Conservation (phyloP, 306 rosid species). For the Malus fusca region DNA sequence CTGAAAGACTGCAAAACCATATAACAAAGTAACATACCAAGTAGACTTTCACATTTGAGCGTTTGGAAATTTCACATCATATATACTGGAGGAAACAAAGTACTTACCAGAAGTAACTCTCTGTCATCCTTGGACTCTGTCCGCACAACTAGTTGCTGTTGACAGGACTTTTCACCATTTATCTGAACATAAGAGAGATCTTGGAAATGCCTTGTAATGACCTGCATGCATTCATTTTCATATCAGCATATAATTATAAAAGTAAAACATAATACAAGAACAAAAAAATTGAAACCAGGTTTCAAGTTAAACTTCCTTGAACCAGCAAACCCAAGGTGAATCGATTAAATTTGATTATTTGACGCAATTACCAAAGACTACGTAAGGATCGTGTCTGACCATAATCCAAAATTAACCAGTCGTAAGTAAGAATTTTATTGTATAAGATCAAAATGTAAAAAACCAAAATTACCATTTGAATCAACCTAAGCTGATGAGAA, state of each 20-base stretch:
- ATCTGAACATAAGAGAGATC: constrained; percentile 56
- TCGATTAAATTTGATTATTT: neutral
- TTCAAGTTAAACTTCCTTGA: neutral
- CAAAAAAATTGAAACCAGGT: neutral
- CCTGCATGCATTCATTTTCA: constrained; percentile 47
- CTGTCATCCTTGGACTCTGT: constrained; percentile 64
- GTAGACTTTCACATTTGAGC: neutral
- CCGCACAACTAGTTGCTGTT: constrained; percentile 52
- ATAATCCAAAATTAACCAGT: neutral
- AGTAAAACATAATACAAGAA: neutral
- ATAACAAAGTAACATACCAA: neutral
- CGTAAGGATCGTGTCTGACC: neutral
- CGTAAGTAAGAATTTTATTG: neutral
- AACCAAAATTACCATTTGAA: constrained; percentile 56
- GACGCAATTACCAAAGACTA: neutral
- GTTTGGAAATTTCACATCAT: neutral
- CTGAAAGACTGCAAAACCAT: neutral
- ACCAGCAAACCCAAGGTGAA: neutral
- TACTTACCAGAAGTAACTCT: constrained; percentile 61
- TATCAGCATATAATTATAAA: neutral
- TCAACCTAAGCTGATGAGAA: constrained; percentile 70
- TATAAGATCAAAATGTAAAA: constrained; percentile 1
- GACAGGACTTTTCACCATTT: constrained; percentile 38
- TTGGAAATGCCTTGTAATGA: constrained; percentile 53
- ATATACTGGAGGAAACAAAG: neutral